phyloP scores from a whole-genome alignment of 805 yeast species.

The Candida boidinii region DNA sequence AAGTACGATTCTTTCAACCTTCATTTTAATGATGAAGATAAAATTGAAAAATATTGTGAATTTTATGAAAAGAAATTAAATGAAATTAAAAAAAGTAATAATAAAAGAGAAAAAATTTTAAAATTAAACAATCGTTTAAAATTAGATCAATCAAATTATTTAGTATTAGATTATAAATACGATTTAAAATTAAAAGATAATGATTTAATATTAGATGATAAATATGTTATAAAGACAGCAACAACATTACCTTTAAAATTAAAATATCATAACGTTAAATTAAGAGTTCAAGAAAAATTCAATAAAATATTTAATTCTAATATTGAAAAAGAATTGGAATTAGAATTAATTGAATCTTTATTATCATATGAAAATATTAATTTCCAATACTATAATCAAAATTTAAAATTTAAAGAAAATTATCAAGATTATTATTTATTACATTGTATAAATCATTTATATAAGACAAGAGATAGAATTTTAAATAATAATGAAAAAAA shows the following conservation, averaged over 20 bases:
- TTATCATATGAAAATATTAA: slow-evolving; percentile 66
- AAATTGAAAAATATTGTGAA: slow-evolving; percentile 23
- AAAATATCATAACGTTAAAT: slow-evolving; percentile 35
- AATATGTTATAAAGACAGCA: slow-evolving; percentile 4
- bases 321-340: slow-evolving; percentile 40
- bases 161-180: slow-evolving; percentile 24
- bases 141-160: slow-evolving; percentile 18
- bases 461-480: slow-evolving; percentile 80
- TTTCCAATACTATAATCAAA: slow-evolving; percentile 43
- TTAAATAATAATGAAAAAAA: slow-evolving; percentile 64
- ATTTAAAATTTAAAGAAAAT: slow-evolving; percentile 20
- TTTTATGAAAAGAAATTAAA: not conserved
- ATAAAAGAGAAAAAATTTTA: slow-evolving; percentile 14
- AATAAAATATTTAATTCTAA: slow-evolving; percentile 22
- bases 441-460: slow-evolving; percentile 76
- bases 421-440: slow-evolving; percentile 57
- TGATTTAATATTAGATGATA: slow-evolving; percentile 3
- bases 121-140: slow-evolving; percentile 7
- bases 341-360: slow-evolving; percentile 51
- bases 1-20: slow-evolving; percentile 61
- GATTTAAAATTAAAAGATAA: slow-evolving; percentile 2
- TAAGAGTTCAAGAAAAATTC: slow-evolving; percentile 31
- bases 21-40: slow-evolving; percentile 56
- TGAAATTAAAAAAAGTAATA: not conserved
- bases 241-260: slow-evolving; percentile 6